Percentiles rank a stretch among this genome's conserved stretches.
Conservation (phyloP, 139 green algal genomes). For the Pseudopediastrum boryanum region DNA sequence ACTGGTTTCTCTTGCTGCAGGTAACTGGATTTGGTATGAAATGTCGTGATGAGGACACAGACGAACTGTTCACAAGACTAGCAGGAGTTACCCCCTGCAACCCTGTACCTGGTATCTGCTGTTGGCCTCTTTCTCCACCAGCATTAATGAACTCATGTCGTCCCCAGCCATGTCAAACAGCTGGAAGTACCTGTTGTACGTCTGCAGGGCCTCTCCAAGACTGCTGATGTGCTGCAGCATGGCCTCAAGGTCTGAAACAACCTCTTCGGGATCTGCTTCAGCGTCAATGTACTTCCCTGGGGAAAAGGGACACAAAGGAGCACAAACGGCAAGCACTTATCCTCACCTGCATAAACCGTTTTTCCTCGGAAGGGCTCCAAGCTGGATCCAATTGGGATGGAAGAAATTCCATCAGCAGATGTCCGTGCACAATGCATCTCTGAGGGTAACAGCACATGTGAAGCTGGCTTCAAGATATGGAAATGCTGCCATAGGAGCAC, state of each 20-base stretch:
- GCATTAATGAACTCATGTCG: slow-evolving; percentile 55
- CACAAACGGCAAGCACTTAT: no score
- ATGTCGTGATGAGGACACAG: no score
- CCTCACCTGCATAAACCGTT: no score
- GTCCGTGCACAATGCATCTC: no score
- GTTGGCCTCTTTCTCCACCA: slow-evolving; percentile 65
- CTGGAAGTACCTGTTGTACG: slow-evolving; percentile 43
- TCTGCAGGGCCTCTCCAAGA: slow-evolving; percentile 26
- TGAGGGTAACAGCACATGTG: no score
- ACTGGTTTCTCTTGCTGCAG: no score
- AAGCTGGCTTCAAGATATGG: no score
- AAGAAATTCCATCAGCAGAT: no score
- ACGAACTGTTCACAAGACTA: neutral
- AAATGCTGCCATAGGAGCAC: no score
- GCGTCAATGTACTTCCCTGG: slow-evolving; percentile 57
- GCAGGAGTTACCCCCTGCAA: neutral
- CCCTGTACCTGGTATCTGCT: slow-evolving; percentile 46
- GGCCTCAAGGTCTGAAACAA: slow-evolving; percentile 52
- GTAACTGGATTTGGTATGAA: no score
- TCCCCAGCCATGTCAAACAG: slow-evolving; percentile 64
- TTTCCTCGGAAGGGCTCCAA: no score
- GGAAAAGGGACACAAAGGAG: neutral
- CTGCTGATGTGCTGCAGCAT: slow-evolving; percentile 44
- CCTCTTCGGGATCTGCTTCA: slow-evolving; percentile 49
- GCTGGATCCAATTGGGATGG: no score